A percentile compares a stretch with the other conserved stretches of the same genome.
Evolutionary conservation across 2,329 filamentous ascomycete genomes (phyloP).

Genomic region (Pezicula radicicola): DNA sequence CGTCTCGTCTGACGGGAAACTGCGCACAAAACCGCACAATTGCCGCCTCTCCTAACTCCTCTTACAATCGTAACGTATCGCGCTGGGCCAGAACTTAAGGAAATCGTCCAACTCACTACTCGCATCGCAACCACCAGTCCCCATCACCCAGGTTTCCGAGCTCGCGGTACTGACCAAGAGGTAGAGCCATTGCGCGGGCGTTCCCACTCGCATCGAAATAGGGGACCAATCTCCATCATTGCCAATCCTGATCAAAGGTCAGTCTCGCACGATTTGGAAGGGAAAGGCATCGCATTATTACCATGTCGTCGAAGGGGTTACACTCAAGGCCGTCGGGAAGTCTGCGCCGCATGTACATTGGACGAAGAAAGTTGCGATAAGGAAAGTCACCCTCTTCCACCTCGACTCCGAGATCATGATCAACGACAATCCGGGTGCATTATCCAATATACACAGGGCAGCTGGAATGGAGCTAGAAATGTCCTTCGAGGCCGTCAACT

Average conservation of each 20-base stretch:
- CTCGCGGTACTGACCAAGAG: conserved; percentile 63
- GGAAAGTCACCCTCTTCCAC: conserved; percentile 9
- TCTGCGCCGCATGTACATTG: conserved; percentile 3
- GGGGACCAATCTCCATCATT: conserved; percentile 72
- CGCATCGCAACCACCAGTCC: conserved; percentile 50
- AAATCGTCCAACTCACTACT: conserved; percentile 21
- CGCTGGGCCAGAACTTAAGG: conserved; percentile 2
- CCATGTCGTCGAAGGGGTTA: conserved; percentile 25
- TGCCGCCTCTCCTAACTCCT: no score
- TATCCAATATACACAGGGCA: not conserved
- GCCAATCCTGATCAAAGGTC: conserved; percentile 46
- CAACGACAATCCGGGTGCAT: conserved; percentile 7
- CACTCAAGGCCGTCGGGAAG: conserved; percentile 14
- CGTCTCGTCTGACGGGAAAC: no score
- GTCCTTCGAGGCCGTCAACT: not conserved
- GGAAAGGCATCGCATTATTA: conserved; percentile 8
- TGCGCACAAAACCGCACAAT: no score
- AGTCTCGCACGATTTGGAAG: not conserved
- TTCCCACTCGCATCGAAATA: conserved; percentile 57
- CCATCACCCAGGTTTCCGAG: conserved; percentile 70
- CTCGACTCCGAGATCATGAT: conserved; percentile 18
- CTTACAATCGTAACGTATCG: no score
- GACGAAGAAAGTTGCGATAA: conserved; percentile 8
- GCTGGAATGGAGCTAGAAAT: not conserved
- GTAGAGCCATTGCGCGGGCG: conserved; percentile 48